phyloP scores from a whole-genome alignment of 768 basidiomycete genomes.

The Tubosaeta sp. region DNA sequence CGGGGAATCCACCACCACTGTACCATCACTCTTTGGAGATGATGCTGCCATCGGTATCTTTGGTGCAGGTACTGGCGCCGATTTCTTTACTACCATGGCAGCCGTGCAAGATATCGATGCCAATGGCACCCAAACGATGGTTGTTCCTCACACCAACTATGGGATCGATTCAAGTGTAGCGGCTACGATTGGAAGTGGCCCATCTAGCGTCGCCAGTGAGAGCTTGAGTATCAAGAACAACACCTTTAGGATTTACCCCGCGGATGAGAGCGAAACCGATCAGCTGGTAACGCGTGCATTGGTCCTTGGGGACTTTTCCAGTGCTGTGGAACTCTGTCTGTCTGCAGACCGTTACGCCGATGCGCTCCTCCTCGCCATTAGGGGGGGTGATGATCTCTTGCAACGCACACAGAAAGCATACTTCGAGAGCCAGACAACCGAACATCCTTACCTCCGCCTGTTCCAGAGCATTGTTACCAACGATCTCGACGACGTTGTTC shows the following conservation, averaged over 20 bases:
- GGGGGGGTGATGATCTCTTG: slow-evolving; percentile 84
- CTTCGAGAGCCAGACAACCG: slow-evolving; percentile 75
- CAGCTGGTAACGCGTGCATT: slow-evolving; percentile 87
- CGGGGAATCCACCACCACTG: slow-evolving; percentile 80
- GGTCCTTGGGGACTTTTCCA: slow-evolving; percentile 92
- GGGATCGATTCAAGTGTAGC: slow-evolving; percentile 87
- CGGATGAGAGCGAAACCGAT: slow-evolving; percentile 83
- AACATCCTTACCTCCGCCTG: slow-evolving; percentile 83
- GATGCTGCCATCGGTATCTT: slow-evolving; percentile 57
- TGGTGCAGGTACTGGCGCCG: slow-evolving; percentile 53
- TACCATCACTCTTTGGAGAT: slow-evolving; percentile 84
- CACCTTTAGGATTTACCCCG: slow-evolving; percentile 87
- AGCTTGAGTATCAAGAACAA: slow-evolving; percentile 56
- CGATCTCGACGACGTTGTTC: slow-evolving; percentile 90
- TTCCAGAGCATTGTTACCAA: slow-evolving; percentile 93
- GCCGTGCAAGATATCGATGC: slow-evolving; percentile 42
- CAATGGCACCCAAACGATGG: slow-evolving; percentile 36
- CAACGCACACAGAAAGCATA: slow-evolving; percentile 89
- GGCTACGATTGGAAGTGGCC: slow-evolving; percentile 89
- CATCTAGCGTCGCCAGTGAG: slow-evolving; percentile 67
- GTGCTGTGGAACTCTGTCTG: slow-evolving; percentile 88
- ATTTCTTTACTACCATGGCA: slow-evolving; percentile 87
- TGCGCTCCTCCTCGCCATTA: slow-evolving; percentile 88
- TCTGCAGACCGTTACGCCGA: slow-evolving; percentile 89
- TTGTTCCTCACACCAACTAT: slow-evolving; percentile 77